phyloP scores from a whole-genome alignment of 2,329 filamentous ascomycete species.

The Penicillium sp. region DNA sequence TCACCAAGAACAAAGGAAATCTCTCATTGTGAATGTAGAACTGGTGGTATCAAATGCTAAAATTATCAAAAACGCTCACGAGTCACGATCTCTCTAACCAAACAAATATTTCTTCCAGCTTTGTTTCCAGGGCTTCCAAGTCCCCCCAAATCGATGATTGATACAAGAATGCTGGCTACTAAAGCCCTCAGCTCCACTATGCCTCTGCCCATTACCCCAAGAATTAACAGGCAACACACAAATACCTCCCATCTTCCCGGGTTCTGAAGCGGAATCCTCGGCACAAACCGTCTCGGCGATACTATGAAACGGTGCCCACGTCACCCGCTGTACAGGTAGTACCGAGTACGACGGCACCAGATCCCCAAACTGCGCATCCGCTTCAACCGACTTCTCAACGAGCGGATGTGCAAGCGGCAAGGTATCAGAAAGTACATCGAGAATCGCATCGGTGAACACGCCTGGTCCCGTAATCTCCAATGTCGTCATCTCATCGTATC shows the following conservation, averaged over 20 bases:
- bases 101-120: constrained; percentile 33
- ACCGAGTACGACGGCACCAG: constrained; percentile 8
- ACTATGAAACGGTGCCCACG: constrained; percentile 37
- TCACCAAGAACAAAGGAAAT: no score
- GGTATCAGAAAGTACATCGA: constrained; percentile 33
- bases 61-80: no score
- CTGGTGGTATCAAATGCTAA: no score
- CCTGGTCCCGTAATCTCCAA: constrained; percentile 37
- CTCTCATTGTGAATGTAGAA: no score
- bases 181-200: constrained; percentile 32
- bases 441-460: constrained; percentile 36
- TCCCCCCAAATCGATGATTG: constrained; percentile 36
- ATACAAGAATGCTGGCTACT: constrained; percentile 31
- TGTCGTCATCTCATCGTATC: constrained; percentile 30
- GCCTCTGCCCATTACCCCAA: constrained; percentile 40
- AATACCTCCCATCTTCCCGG: constrained; percentile 70
- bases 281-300: constrained; percentile 29
- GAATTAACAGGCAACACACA: constrained; percentile 84
- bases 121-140: constrained; percentile 40
- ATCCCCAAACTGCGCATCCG: constrained; percentile 25
- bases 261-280: constrained; percentile 19
- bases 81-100: constrained; percentile 15
- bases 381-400: constrained; percentile 22
- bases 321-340: constrained; percentile 25
- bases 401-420: constrained; percentile 29